These are phyloP conservation scores for Amphibolis antarctica DNA, from an alignment of 106 monocot species.

Conservation along the genomic window DNA sequence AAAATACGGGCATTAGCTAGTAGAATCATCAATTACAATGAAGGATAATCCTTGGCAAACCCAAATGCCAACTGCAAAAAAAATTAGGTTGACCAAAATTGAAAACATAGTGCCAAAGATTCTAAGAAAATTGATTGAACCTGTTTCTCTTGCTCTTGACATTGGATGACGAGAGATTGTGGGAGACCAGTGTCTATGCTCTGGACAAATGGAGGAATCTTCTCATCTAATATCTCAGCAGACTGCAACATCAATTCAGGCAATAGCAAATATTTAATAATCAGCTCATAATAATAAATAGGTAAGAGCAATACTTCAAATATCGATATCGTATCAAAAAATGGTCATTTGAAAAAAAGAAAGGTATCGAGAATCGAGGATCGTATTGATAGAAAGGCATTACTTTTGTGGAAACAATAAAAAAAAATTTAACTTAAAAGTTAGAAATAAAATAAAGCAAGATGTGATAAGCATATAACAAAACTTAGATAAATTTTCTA, in stretches of 20 bases:
- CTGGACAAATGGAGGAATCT: neutral
- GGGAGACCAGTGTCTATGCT: neutral
- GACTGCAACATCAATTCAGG: neutral
- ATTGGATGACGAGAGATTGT: neutral
- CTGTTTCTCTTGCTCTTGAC: constrained; percentile 6
- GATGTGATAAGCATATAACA: no score
- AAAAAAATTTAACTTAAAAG: no score
- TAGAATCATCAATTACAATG: no score
- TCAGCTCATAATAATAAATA: neutral
- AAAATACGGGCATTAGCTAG: no score
- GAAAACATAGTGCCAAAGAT: no score
- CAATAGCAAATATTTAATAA: neutral
- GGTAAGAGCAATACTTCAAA: neutral
- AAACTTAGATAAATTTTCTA: no score
- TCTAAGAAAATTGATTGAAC: neutral
- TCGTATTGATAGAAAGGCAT: neutral
- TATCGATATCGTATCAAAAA: neutral
- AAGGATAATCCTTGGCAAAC: no score
- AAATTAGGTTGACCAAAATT: neutral
- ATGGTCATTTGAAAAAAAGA: neutral
- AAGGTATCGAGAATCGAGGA: no score
- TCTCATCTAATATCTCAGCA: neutral
- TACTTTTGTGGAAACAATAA: no score
- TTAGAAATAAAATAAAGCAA: no score
- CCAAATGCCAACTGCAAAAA: neutral